A percentile compares a stretch with the other conserved stretches of the same genome.
These are phyloP conservation scores for Articulospora tetracladia DNA, from an alignment of 495 filamentous ascomycete genomes.

Conservation along the genomic window DNA sequence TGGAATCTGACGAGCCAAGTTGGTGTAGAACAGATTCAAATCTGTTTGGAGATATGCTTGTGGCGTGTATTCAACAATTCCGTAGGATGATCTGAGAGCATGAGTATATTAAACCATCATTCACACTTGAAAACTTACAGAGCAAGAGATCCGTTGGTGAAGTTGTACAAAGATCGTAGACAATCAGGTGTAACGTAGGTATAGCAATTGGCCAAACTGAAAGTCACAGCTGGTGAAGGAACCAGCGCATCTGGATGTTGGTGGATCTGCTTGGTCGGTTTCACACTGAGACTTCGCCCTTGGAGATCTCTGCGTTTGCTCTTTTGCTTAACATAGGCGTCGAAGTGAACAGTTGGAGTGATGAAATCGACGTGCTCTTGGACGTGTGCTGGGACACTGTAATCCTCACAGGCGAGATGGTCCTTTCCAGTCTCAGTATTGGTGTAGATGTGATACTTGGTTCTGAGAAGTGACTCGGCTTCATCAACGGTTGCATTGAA, in stretches of 20 bases:
- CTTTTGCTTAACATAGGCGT: constrained; percentile 14
- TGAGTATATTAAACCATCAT: background rate
- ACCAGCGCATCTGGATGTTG: constrained; percentile 1
- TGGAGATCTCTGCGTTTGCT: constrained; percentile 25
- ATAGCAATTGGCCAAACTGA: constrained; percentile 20
- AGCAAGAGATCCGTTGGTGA: constrained; percentile 16
- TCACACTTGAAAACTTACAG: constrained; percentile 1
- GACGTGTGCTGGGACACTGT: constrained; percentile 49
- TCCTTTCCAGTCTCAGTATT: constrained; percentile 38
- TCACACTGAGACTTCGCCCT: constrained; percentile 7
- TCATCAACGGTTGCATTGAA: constrained; percentile 47
- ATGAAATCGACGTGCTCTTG: constrained; percentile 55
- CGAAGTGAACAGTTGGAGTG: constrained; percentile 23
- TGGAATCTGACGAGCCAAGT: constrained; percentile 18
- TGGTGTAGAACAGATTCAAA: constrained; percentile 20
- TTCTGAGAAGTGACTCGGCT: constrained; percentile 50
- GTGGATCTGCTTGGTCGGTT: background rate
- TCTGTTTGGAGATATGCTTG: constrained; percentile 18
- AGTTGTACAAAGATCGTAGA: constrained; percentile 20
- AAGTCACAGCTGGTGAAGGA: constrained; percentile 16
- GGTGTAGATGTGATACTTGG: constrained; percentile 54
- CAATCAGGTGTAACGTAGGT: constrained; percentile 20
- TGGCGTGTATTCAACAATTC: constrained; percentile 23
- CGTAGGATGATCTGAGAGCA: constrained; percentile 18
- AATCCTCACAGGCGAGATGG: constrained; percentile 34